Conservation (phyloP, 163 green algal genomes). For the Chloromonas sp. region DNA sequence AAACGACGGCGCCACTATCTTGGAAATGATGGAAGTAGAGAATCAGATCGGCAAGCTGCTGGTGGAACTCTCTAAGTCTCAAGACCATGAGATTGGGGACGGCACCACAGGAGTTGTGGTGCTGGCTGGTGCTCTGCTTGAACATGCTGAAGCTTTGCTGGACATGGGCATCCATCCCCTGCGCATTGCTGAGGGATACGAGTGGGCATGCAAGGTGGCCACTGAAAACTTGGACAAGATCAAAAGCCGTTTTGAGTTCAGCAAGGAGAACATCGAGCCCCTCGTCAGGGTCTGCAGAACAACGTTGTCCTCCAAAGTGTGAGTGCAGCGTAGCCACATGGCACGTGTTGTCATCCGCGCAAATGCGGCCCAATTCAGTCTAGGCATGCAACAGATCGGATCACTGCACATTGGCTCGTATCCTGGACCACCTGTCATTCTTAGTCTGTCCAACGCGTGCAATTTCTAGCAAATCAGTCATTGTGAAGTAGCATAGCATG, state of each 20-base stretch:
- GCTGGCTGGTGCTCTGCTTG: slow-evolving; percentile 64
- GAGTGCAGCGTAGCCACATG: slow-evolving; percentile 24
- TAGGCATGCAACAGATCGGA: too few species aligned
- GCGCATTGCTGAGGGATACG: slow-evolving; percentile 94
- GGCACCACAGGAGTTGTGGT: slow-evolving; percentile 97
- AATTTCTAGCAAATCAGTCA: too few species aligned
- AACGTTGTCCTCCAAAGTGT: slow-evolving; percentile 97
- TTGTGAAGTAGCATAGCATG: too few species aligned
- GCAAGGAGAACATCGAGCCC: slow-evolving; percentile 75
- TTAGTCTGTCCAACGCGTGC: too few species aligned
- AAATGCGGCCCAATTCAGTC: too few species aligned
- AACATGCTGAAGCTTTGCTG: slow-evolving; percentile 85
- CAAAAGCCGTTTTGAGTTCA: slow-evolving; percentile 83
- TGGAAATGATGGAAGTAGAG: slow-evolving; percentile 99
- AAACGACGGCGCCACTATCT: slow-evolving; percentile 98
- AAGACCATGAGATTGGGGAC: slow-evolving; percentile 97
- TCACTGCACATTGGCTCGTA: too few species aligned
- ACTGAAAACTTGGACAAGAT: slow-evolving; percentile 82
- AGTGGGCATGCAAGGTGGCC: slow-evolving; percentile 89
- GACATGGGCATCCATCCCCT: slow-evolving; percentile 97
- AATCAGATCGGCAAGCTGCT: slow-evolving; percentile 99
- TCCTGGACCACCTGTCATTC: too few species aligned
- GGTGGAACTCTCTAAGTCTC: slow-evolving; percentile 89
- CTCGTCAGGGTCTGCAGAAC: slow-evolving; percentile 98
- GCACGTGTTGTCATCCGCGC: not conserved